Base-by-base conservation (phyloP, 495 filamentous ascomycete species). In the Polyplosphaeria fusca region DNA sequence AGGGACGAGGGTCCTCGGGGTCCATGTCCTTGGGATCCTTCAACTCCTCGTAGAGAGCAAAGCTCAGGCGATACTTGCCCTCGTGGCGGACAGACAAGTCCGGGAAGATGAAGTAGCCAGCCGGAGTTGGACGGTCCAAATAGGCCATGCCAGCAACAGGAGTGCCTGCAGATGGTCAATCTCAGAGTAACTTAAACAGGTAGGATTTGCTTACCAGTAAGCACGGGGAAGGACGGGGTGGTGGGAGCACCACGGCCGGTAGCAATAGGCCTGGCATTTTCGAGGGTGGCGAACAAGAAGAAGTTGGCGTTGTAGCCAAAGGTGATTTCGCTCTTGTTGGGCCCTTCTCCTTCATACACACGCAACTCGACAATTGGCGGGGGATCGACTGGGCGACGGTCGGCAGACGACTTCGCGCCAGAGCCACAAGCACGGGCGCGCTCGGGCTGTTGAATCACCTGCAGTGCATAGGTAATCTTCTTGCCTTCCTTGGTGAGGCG, bases 61-160 rank as follows among this genome's bases (percentile, higher is more conserved):
- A 98, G 61, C 81, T 86, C 55, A 98, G 73, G 7, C 86, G 79
- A 66, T 95, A 98, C 49, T 86, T 84, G 46, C 93, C 93, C 70
- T 98, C 93, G 69, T 97, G 92, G 47, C 94, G 87, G 45, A 98
- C 93, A 0, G 93, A 97, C 32, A 98, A 77, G 72, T 98, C 93
- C 0, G 94, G 93, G 66, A 98, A 98, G 71, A 98, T 86, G 69
- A 98, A 98, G 72, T 97, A 98, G 49, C 94, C 93, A 41, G 92
- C 93, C 38, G 89, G 89, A 19, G 75, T 77, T 0, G 93, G 93
- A 24, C 94, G 89, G 65, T 98, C 93, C 23, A 98, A 77, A 69
- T 97, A 97, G 19, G 92, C 91, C 79, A 96, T 94, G 37, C 93
- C 94, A 37, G 94, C 95, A 5, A 96, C 93, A 1, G 91, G 91